Conservation (phyloP, 331 rosid genomes). For the Rosa hybrid region DNA sequence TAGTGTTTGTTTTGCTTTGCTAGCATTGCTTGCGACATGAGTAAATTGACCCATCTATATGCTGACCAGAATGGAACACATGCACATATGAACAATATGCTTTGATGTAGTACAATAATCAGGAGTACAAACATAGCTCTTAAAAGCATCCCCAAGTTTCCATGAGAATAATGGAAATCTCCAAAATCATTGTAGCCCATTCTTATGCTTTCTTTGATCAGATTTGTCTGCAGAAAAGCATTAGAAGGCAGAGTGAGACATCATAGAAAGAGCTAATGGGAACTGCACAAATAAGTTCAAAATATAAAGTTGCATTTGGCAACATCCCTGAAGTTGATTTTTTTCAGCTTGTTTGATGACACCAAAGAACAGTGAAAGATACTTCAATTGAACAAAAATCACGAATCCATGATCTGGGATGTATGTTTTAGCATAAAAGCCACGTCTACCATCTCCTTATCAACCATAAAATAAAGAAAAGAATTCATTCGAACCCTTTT, state of each 20-base stretch:
- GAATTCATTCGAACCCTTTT: not conserved
- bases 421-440: not conserved
- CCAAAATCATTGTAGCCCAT: constrained; percentile 99
- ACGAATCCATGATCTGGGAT: not conserved
- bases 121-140: constrained; percentile 92
- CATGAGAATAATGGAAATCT: constrained; percentile 89
- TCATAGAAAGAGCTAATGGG: constrained; percentile 2
- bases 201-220: constrained; percentile 96
- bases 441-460: not conserved
- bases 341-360: not conserved
- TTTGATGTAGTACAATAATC: constrained; percentile 96
- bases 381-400: not conserved
- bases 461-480: not conserved
- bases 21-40: constrained; percentile 88
- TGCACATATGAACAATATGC: constrained; percentile 96
- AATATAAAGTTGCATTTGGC: not conserved
- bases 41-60: constrained; percentile 98
- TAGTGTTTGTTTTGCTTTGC: constrained; percentile 80
- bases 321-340: not conserved
- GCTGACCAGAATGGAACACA: constrained; percentile 94
- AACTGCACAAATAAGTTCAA: not conserved
- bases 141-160: constrained; percentile 91
- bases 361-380: not conserved
- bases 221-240: constrained; percentile 75
- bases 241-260: constrained; percentile 20